Percentiles rank a stretch among this genome's conserved stretches.
These are phyloP conservation scores for Apiospora pterosperma DNA, from an alignment of 2,329 filamentous ascomycete species.

Conservation along the genomic window DNA sequence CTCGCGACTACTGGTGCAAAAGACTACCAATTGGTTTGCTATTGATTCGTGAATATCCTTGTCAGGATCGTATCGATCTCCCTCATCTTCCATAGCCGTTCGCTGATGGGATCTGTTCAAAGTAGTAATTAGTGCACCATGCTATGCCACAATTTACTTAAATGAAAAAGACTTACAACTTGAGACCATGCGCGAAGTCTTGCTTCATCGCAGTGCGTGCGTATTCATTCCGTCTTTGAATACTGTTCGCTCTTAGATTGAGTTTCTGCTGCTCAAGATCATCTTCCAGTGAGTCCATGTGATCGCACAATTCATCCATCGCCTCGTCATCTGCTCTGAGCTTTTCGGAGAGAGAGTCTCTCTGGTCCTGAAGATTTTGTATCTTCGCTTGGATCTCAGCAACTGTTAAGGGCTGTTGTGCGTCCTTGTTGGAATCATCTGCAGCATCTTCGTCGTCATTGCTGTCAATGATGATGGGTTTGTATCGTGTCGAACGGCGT, in stretches of 20 bases:
- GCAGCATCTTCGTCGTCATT: background rate
- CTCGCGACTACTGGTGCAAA: slow-evolving; percentile 59
- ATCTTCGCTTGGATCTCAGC: background rate
- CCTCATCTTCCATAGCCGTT: slow-evolving; percentile 44
- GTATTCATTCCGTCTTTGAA: background rate
- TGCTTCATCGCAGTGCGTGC: background rate
- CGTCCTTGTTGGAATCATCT: background rate
- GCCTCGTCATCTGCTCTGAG: background rate
- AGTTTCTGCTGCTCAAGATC: background rate
- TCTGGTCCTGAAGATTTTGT: background rate
- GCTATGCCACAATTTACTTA: background rate
- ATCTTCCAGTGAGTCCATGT: background rate
- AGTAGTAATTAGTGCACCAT: background rate
- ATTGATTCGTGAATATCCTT: slow-evolving; percentile 49
- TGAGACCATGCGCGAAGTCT: background rate
- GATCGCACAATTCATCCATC: background rate
- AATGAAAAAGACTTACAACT: background rate
- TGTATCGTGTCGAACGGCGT: background rate
- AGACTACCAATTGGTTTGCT: slow-evolving; percentile 54
- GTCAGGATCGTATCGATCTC: slow-evolving; percentile 50
- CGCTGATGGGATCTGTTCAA: slow-evolving; percentile 49
- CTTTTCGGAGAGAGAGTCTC: background rate
- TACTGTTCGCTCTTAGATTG: background rate
- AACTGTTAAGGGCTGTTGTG: background rate
- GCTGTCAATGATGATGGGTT: background rate